Percentiles rank a stretch among this genome's conserved stretches.
Conservation (phyloP, 208 protist species). For the Wallacemonas sp. region DNA sequence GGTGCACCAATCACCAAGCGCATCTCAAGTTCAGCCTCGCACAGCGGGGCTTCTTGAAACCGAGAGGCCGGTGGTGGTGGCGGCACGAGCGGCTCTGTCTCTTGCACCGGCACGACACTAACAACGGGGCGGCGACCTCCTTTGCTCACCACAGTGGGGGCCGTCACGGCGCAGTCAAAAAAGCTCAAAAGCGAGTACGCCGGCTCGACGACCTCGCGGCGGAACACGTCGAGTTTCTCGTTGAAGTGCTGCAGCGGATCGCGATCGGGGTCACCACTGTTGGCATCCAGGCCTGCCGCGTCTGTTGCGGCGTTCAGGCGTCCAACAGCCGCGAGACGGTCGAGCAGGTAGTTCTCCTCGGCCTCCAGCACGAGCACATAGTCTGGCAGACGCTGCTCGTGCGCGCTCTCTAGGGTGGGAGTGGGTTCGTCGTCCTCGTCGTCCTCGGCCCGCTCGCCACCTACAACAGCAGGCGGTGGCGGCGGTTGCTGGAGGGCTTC, state of each 20-base stretch:
- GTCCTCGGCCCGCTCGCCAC: conserved; percentile 5
- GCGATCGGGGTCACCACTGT: conserved; percentile 12
- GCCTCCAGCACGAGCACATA: conserved; percentile 80
- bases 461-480: background rate
- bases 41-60: conserved; percentile 39
- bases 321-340: conserved; percentile 49
- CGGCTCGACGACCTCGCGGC: conserved; percentile 55
- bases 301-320: background rate
- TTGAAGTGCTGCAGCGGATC: conserved; percentile 64
- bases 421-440: conserved; percentile 19
- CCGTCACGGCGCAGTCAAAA: conserved; percentile 73
- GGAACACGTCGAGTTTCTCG: conserved; percentile 45
- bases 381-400: conserved; percentile 66
- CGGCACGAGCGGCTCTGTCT: conserved; percentile 64
- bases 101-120: conserved; percentile 48
- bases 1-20: conserved; percentile 60
- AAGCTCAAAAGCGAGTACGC: conserved; percentile 76
- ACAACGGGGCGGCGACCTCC: conserved; percentile 42
- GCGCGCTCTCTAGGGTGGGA: conserved; percentile 37
- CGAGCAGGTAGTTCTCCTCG: conserved; percentile 73
- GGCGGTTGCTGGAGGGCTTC: conserved; percentile 52
- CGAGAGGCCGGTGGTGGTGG: conserved; percentile 62
- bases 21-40: conserved; percentile 43
- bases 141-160: conserved; percentile 27
- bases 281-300: background rate